Base-by-base conservation (phyloP, 2,329 filamentous ascomycete species). In the Neospermospora avenae region DNA sequence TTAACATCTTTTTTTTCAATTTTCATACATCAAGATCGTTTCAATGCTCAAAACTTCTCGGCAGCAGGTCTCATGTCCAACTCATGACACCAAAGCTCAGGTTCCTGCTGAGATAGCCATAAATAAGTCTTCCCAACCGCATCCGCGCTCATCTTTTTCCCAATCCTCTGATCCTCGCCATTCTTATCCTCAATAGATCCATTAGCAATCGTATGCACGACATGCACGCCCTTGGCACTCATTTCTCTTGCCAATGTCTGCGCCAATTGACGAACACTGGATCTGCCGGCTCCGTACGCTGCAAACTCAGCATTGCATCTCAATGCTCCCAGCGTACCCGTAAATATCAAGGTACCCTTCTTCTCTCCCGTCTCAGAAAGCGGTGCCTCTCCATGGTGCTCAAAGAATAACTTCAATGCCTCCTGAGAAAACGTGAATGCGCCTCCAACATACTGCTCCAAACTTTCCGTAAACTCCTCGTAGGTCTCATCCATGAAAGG, bases 181-280 rank as follows among this genome's bases (percentile, higher is more conserved):
- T 80, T 73, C 57, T 78, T 79, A 67, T 84, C 82, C 31, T 72
- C 74, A 57, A 85, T 84, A 0, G 70, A 72, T 0, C 81, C 81
- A 67, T 85, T 85, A 0, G 80, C 81, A 61, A 85, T 81, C 2
- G 82, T 77, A 71, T 86, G 83, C n/a, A 80, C 81, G 3, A 84
- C 81, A 69, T 85, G 81, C 0, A 85, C 71, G 1, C 82, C 82
- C 61, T 78, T 79, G n/a, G 76, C 75, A 64, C 77, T 81, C 72
- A 84, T 80, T 70, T 85, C 83, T 39, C 81, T 77, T 0, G 81
- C 81, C 45, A 85, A 70, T 7, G 77, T 79, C 69, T 84, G 81
- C 0, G 81, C 81, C 13, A 85, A 71, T 71, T 84, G 82, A 39
- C 82, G 71, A 6, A 82, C 80, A 1, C 78, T 78, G 0, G 79